Conservation (phyloP, 257 asterid genomes). For the Solanum okadae region DNA sequence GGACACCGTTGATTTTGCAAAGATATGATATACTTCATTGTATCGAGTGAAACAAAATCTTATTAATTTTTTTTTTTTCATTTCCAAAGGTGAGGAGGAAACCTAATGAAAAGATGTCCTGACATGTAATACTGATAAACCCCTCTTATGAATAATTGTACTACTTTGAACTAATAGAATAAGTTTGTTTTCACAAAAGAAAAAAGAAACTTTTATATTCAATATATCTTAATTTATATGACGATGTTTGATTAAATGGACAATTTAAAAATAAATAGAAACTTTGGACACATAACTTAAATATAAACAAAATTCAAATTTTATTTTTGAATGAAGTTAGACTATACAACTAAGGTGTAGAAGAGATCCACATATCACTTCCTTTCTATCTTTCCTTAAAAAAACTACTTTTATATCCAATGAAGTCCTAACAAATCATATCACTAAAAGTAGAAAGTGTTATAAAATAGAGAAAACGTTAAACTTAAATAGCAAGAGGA, state of each 20-base stretch:
- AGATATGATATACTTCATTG: slow-evolving; percentile 8
- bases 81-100: background rate
- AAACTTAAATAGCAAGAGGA: background rate
- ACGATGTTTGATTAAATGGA: background rate
- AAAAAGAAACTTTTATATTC: background rate
- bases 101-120: background rate
- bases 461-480: too few relatives aligned
- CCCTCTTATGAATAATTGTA: background rate
- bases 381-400: background rate
- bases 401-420: too few relatives aligned
- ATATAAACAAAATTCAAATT: background rate
- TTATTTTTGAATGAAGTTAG: background rate
- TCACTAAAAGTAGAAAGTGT: background rate
- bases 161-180: background rate
- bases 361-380: background rate
- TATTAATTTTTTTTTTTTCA: too few relatives aligned
- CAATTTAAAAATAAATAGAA: background rate
- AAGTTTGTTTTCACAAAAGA: background rate
- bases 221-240: background rate
- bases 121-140: background rate
- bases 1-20: slow-evolving; percentile 32
- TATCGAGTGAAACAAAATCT: background rate
- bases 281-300: background rate
- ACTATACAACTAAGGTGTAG: background rate
- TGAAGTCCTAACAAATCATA: too few relatives aligned